Percentiles rank a stretch among this genome's conserved stretches.
Evolutionary conservation across 2,329 filamentous ascomycete genomes (phyloP).

Genomic region (Nectriaceae sp.): DNA sequence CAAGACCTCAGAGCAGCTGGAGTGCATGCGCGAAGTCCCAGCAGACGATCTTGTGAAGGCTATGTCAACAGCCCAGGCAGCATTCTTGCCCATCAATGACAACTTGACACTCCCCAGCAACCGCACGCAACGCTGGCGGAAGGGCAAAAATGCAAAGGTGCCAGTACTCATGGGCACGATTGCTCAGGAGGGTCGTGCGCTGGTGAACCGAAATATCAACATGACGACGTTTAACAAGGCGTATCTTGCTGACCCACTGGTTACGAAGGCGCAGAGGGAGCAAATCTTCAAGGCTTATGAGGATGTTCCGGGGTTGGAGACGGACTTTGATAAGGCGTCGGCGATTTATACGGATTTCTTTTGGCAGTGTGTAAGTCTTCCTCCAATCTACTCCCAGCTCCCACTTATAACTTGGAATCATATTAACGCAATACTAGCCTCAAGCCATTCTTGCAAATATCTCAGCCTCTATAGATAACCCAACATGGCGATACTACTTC

Average conservation of each 20-base stretch:
- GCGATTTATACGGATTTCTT: conserved; percentile 30
- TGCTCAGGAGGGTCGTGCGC: conserved; percentile 23
- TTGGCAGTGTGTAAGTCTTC: conserved; percentile 31
- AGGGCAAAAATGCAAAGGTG: conserved; percentile 16
- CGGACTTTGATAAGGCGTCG: conserved; percentile 27
- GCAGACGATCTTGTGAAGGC: conserved; percentile 15
- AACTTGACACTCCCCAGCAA: conserved; percentile 16
- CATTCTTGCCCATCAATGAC: conserved; percentile 20
- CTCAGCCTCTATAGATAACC: conserved; percentile 15
- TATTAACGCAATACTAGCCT: conserved; percentile 20
- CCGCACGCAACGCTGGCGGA: conserved; percentile 21
- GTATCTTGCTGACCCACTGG: conserved; percentile 15
- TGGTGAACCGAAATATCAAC: conserved; percentile 25
- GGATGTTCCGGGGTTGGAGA: conserved; percentile 7
- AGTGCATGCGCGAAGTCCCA: conserved; percentile 23
- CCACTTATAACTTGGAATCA: too few relatives aligned
- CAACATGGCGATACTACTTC: conserved; percentile 31
- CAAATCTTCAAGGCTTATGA: conserved; percentile 20
- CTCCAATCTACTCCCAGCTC: too few relatives aligned
- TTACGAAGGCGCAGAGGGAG: conserved; percentile 8
- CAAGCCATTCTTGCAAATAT: conserved; percentile 24
- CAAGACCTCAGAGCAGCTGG: conserved; percentile 6
- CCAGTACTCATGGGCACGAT: conserved; percentile 28
- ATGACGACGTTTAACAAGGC: conserved; percentile 19
- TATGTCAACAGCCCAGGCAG: conserved; percentile 4